phyloP scores from a whole-genome alignment of 1,139 yeast species.

The Lodderomyces pseudojiufengensis region DNA sequence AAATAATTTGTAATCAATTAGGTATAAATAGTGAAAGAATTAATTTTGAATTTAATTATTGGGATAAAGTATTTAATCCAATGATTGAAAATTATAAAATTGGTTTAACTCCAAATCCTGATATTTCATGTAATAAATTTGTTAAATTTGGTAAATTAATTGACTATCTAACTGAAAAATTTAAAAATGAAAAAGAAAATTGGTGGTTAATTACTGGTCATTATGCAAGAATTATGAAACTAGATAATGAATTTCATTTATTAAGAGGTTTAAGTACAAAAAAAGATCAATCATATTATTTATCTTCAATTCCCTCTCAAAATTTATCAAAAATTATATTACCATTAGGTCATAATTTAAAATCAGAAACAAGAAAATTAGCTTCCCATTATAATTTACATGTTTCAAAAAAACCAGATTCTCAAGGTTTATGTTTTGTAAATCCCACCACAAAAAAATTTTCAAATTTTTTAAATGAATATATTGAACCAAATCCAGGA shows the following conservation, averaged over 20 bases:
- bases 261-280: slow-evolving; percentile 54
- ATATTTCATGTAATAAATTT: slow-evolving; percentile 77
- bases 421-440: slow-evolving; percentile 94
- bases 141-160: slow-evolving; percentile 83
- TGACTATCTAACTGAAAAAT: slow-evolving; percentile 44
- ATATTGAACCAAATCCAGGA: slow-evolving; percentile 70
- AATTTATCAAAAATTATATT: slow-evolving; percentile 53
- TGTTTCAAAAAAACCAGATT: slow-evolving; percentile 75
- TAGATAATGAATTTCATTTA: slow-evolving; percentile 38
- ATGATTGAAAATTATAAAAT: slow-evolving; percentile 68
- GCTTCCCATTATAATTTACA: slow-evolving; percentile 55
- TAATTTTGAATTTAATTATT: slow-evolving; percentile 84
- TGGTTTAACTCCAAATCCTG: slow-evolving; percentile 95
- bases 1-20: slow-evolving; percentile 55
- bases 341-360: slow-evolving; percentile 76
- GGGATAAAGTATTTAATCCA: slow-evolving; percentile 90
- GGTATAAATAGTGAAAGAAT: slow-evolving; percentile 71
- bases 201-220: slow-evolving; percentile 98
- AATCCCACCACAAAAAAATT: slow-evolving; percentile 62
- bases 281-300: slow-evolving; percentile 90
- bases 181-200: slow-evolving; percentile 12
- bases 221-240: slow-evolving; percentile 62
- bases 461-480: slow-evolving; percentile 71
- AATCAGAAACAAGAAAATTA: slow-evolving; percentile 67
- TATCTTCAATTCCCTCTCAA: slow-evolving; percentile 58